Evolutionary conservation across 306 rosid genomes (phyloP).

Genomic region (Malus sylvestris): DNA sequence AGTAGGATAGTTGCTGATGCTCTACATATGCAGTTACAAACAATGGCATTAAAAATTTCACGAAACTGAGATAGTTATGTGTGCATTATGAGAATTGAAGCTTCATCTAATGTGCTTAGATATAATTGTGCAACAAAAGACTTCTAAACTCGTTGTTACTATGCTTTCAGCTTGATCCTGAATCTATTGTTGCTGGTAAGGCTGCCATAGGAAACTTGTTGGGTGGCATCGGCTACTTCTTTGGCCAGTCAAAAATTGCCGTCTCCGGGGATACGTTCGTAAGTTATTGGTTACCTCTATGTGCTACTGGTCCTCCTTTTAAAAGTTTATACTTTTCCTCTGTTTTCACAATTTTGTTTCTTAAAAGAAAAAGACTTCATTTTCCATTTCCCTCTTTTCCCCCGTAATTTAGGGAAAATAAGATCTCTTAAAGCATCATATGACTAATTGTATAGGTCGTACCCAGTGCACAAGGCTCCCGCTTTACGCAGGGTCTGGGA

Average conservation of each 20-base stretch:
- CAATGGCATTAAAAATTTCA: background rate
- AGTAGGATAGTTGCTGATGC: background rate
- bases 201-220: conserved; percentile 80
- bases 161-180: conserved; percentile 69
- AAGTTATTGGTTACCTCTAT: conserved; percentile 23
- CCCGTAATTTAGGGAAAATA: background rate
- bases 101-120: conserved; percentile 11
- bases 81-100: background rate
- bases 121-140: conserved; percentile 11
- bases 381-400: background rate
- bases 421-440: background rate
- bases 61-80: background rate
- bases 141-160: conserved; percentile 20
- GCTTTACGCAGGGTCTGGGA: no score
- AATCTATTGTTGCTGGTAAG: conserved; percentile 68
- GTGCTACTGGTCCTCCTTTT: background rate
- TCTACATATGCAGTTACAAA: background rate
- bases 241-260: conserved; percentile 83
- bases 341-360: background rate
- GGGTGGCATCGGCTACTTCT: conserved; percentile 96
- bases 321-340: background rate
- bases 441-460: background rate
- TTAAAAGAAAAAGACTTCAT: background rate
- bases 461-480: no score
- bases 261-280: conserved; percentile 43